Percentiles rank a stretch among this genome's conserved stretches.
Evolutionary conservation across 164 flowering plant species (phyloP).

Genomic region (Stephania yunnanensis): DNA sequence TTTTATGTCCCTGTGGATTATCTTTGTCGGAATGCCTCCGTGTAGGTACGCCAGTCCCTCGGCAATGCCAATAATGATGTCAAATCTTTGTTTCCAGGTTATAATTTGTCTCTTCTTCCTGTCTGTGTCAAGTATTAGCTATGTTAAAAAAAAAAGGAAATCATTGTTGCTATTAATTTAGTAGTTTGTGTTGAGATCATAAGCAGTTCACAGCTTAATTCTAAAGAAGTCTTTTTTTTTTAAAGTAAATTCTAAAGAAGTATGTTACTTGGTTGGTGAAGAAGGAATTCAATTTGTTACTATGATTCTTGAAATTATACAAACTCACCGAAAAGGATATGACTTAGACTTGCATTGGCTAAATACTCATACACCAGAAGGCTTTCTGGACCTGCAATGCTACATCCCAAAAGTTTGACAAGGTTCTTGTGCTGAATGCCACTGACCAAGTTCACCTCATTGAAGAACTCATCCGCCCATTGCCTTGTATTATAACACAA

Average conservation of each 20-base stretch:
- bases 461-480: constrained; percentile 78
- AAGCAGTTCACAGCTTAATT: background rate
- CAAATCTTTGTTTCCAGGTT: constrained; percentile 46
- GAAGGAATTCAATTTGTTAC: background rate
- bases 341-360: constrained; percentile 56
- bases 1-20: constrained; percentile 70
- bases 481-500: constrained; percentile 54
- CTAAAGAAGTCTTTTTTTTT: background rate
- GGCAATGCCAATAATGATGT: constrained; percentile 55
- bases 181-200: no score
- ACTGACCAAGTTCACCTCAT: constrained; percentile 59
- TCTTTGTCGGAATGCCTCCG: constrained; percentile 39
- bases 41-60: constrained; percentile 69
- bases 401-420: constrained; percentile 64
- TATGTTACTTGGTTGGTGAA: background rate
- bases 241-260: background rate
- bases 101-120: constrained; percentile 28
- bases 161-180: no score
- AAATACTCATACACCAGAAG: constrained; percentile 62
- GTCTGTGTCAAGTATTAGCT: constrained; percentile 25
- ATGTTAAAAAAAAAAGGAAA: no score
- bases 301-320: no score
- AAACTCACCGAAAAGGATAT: constrained; percentile 46
- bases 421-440: constrained; percentile 69
- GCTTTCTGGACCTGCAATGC: constrained; percentile 84